Base-by-base conservation (phyloP, 2,329 filamentous ascomycete species). In the Biscogniauxia marginata region DNA sequence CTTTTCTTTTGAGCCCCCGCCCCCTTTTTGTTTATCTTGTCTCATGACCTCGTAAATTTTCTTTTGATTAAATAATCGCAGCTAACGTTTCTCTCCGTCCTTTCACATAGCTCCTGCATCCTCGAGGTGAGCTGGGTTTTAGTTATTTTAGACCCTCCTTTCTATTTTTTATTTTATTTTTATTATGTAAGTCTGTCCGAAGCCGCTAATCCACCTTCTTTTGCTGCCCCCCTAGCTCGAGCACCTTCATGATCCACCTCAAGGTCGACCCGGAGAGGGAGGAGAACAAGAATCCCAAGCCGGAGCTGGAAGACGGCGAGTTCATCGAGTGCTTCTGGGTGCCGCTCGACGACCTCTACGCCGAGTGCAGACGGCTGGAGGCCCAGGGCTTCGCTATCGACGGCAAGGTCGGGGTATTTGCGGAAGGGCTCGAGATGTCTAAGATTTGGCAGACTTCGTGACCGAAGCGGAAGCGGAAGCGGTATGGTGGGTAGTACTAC, bases 241-340 rank as follows among this genome's bases (percentile, higher is more conserved):
- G 59, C 30, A 67, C 64, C 0, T 69, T 64, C 50, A 61, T 71
- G 55, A 66, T 81, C 19, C 76, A 80, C 52, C 67, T 80, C 30
- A 77, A 74, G 6, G 70, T 81, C 54, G 77, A 81, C 58, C 67
- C 77, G 44, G 71, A 71, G 4, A 69, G 68, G 16, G 71, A 73
- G 4, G 74, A 76, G 53, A 81, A 81, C 58, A 70, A 74, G 59
- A 73, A 75, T 49, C 78, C 77, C 0, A 70, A 76, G 56, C 75
- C 78, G 0, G 66, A 77, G 52, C 70, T 81, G 4, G 79, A 81
- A 58, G 77, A 79, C 9, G 77, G 78, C 52, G 79, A 81, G 60
- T 80, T 81, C 64, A 81, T 81, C 54, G 79, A 81, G 63, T 78
- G 75, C 30, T 81, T 81, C 64, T 75, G 75, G 45, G 74, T 81